phyloP scores from a whole-genome alignment of 495 filamentous ascomycete genomes.

The Penicillium argentinense region DNA sequence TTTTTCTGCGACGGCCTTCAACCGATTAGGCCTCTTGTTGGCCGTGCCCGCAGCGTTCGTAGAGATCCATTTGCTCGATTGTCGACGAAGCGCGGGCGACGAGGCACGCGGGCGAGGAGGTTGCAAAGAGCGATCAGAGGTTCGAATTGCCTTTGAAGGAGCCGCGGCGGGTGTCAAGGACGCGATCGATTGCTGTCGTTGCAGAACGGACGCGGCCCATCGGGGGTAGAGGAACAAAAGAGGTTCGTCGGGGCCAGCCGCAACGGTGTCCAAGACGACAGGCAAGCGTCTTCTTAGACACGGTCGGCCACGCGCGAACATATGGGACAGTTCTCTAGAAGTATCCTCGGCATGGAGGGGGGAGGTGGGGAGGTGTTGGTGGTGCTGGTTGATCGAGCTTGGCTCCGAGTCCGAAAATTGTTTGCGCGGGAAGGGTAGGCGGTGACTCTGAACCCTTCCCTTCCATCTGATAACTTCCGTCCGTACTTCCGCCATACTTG shows the following conservation, averaged over 20 bases:
- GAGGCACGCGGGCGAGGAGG: neutral
- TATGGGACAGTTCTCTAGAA: conserved; percentile 22
- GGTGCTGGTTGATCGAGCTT: conserved; percentile 8
- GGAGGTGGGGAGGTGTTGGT: conserved; percentile 4
- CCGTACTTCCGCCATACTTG: too few species aligned
- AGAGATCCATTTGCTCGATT: conserved; percentile 32
- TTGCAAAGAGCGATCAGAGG: neutral
- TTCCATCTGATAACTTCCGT: conserved; percentile 16
- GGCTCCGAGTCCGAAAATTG: conserved; percentile 30
- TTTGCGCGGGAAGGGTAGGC: conserved; percentile 26
- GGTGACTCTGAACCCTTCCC: conserved; percentile 17
- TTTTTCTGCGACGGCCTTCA: too few species aligned
- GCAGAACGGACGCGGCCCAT: conserved; percentile 34
- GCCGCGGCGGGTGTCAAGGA: conserved; percentile 13
- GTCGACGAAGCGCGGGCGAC: conserved; percentile 16
- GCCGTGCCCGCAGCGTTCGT: conserved; percentile 5
- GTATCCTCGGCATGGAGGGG: conserved; percentile 19
- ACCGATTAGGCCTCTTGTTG: too few species aligned
- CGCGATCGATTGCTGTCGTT: conserved; percentile 24
- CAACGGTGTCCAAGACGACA: conserved; percentile 38
- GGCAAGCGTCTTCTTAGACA: conserved; percentile 44
- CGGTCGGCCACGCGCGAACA: conserved; percentile 43
- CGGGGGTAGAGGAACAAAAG: conserved; percentile 50
- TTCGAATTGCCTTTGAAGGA: neutral
- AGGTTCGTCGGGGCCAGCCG: conserved; percentile 39